Evolutionary conservation across 1,284 basidiomycete genomes (phyloP).

Genomic region (Cryptococcus sp.): DNA sequence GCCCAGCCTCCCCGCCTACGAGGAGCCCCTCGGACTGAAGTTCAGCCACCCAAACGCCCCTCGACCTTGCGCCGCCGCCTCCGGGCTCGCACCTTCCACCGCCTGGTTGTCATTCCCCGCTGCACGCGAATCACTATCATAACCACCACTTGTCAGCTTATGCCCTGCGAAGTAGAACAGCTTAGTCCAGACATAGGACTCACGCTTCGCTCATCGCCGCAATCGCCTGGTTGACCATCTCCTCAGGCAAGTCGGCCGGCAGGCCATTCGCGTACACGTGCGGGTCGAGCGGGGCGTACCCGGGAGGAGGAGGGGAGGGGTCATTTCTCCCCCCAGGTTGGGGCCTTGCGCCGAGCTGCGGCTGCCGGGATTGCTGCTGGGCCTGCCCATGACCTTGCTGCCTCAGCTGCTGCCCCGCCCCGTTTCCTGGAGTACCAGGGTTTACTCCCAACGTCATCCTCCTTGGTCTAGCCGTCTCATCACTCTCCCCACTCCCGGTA

Average conservation of each 20-base stretch:
- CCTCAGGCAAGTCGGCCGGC: constrained; percentile 49
- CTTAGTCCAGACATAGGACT: neutral
- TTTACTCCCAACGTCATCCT: constrained; percentile 5
- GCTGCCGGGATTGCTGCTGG: neutral
- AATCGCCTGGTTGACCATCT: constrained; percentile 49
- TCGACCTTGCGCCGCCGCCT: too few species aligned
- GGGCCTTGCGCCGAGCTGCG: too few species aligned
- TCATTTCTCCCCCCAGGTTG: neutral
- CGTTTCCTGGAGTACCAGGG: too few species aligned
- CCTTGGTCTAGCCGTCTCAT: constrained; percentile 27
- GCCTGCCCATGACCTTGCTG: neutral
- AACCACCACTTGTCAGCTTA: too few species aligned
- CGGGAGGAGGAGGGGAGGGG: constrained; percentile 37
- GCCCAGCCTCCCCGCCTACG: too few species aligned
- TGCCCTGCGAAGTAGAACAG: too few species aligned
- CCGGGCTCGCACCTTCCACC: too few species aligned
- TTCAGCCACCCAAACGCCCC: too few species aligned
- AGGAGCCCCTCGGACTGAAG: too few species aligned
- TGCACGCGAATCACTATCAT: too few species aligned
- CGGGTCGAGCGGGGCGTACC: constrained; percentile 50
- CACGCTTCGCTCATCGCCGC: constrained; percentile 40
- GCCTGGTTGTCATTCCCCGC: too few species aligned
- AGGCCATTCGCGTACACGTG: constrained; percentile 49
- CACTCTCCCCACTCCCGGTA: constrained; percentile 32
- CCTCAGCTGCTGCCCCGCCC: too few species aligned